phyloP scores from a whole-genome alignment of 202 grass and related monocot species.

The Schoenoplectus triqueter region DNA sequence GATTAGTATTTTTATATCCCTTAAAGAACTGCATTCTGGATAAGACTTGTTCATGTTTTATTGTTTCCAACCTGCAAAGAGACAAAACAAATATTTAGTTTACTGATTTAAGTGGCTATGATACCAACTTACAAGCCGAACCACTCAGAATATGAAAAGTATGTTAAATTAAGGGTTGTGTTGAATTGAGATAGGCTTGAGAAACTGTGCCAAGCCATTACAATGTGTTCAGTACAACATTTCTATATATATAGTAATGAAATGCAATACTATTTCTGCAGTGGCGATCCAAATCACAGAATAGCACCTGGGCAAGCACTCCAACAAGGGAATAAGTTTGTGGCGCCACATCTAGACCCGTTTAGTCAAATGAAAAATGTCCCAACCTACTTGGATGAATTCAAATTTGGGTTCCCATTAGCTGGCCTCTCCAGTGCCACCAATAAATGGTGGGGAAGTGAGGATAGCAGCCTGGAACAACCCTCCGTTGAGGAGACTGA shows the following conservation, averaged over 20 bases:
- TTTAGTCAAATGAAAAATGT: slow-evolving; percentile 66
- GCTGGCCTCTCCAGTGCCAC: slow-evolving; percentile 61
- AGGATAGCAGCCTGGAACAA: slow-evolving; percentile 40
- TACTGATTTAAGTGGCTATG: not conserved
- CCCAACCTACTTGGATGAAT: slow-evolving; percentile 92
- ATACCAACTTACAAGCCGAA: not conserved
- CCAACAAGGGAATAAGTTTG: slow-evolving; percentile 54
- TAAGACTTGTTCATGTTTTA: not conserved
- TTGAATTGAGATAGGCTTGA: not conserved
- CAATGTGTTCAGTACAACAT: not conserved
- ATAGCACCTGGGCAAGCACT: slow-evolving; percentile 48
- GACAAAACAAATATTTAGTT: not conserved
- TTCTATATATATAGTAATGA: slow-evolving; percentile 17
- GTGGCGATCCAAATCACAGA: slow-evolving; percentile 56
- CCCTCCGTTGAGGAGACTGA: slow-evolving; percentile 39
- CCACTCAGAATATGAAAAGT: not conserved
- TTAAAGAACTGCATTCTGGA: not conserved
- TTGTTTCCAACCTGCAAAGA: not conserved
- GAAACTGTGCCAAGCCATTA: not conserved
- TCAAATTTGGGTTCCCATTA: slow-evolving; percentile 78
- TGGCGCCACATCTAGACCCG: slow-evolving; percentile 41
- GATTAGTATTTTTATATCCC: not conserved
- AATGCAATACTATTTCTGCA: slow-evolving; percentile 41
- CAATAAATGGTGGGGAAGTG: slow-evolving; percentile 77
- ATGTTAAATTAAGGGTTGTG: not conserved